Conservation (phyloP, 208 protist genomes). For the Borovskyia barvae region DNA sequence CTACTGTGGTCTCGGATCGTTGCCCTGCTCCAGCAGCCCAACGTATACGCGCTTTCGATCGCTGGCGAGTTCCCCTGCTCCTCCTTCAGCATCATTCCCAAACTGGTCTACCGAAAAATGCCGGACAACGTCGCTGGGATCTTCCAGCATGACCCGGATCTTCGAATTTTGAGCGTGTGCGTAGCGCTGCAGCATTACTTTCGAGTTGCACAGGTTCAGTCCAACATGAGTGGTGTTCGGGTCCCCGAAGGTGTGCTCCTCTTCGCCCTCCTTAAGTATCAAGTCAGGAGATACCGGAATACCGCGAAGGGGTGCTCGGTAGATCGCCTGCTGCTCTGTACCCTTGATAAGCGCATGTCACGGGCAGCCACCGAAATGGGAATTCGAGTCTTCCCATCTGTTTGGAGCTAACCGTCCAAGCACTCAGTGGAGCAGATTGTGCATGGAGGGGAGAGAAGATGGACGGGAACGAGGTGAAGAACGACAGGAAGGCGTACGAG, state of each 20-base stretch:
- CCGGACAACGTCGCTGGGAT: constrained; percentile 5
- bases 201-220: constrained; percentile 21
- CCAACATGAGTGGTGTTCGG: constrained; percentile 28
- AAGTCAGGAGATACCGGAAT: constrained; percentile 71
- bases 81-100: constrained; percentile 47
- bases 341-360: constrained; percentile 69
- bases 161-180: constrained; percentile 79
- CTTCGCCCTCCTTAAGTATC: constrained; percentile 84
- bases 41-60: constrained; percentile 55
- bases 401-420: neutral
- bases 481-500: no score
- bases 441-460: no score
- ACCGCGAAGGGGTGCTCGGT: constrained; percentile 59
- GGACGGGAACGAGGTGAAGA: no score
- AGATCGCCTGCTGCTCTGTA: constrained; percentile 65
- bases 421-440: no score
- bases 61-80: constrained; percentile 57
- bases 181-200: constrained; percentile 66
- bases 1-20: constrained; percentile 76
- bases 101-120: constrained; percentile 65
- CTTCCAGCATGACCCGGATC: constrained; percentile 62
- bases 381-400: constrained; percentile 56
- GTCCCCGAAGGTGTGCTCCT: constrained; percentile 66
- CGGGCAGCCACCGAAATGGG: constrained; percentile 55
- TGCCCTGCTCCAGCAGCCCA: constrained; percentile 41